Conservation (phyloP, 768 basidiomycete genomes). For the Pulveroboletus sp. region DNA sequence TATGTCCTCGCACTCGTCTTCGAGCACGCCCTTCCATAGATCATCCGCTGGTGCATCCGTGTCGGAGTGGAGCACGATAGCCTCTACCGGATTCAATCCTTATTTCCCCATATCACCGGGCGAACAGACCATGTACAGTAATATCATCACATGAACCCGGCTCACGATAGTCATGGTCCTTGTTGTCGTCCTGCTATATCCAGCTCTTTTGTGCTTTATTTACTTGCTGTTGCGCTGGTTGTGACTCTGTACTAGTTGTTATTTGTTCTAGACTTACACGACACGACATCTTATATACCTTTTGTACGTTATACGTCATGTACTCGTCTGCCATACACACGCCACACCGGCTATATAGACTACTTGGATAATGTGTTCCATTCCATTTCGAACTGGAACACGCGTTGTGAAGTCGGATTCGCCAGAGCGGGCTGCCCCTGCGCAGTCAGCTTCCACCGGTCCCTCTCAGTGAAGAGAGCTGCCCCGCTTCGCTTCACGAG, state of each 20-base stretch:
- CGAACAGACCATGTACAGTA: conserved; percentile 53
- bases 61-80: conserved; percentile 58
- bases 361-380: conserved; percentile 13
- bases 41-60: conserved; percentile 45
- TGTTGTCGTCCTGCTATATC: conserved; percentile 4
- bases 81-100: conserved; percentile 55
- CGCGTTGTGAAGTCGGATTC: conserved; percentile 43
- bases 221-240: conserved; percentile 28
- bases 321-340: conserved; percentile 22
- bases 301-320: conserved; percentile 33
- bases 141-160: conserved; percentile 47
- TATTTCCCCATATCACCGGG: conserved; percentile 60
- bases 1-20: conserved; percentile 42
- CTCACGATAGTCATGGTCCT: neutral
- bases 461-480: conserved; percentile 67
- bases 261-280: conserved; percentile 27
- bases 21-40: conserved; percentile 38
- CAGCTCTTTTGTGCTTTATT: conserved; percentile 20
- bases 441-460: conserved; percentile 50
- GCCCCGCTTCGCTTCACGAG: conserved; percentile 57
- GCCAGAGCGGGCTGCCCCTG: conserved; percentile 38
- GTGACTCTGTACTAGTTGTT: conserved; percentile 27
- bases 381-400: conserved; percentile 44
- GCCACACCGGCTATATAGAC: conserved; percentile 17
- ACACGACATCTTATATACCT: conserved; percentile 15